These are phyloP conservation scores for Chaetoceros tenuissimus DNA, from an alignment of 108 stramenopile genomes.

Conservation along the genomic window DNA sequence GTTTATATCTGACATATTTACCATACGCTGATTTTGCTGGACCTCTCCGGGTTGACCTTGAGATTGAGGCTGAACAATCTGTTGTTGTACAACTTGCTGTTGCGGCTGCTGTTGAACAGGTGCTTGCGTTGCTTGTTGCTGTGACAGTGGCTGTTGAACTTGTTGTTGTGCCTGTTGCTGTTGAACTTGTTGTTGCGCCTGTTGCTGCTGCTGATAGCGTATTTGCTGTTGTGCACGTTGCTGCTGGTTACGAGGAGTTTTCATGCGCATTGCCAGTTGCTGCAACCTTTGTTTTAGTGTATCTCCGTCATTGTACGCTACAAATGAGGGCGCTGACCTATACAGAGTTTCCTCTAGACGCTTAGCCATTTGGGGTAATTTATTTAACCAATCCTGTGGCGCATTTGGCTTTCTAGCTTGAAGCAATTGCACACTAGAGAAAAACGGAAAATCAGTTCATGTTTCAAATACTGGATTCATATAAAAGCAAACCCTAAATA, in stretches of 20 bases:
- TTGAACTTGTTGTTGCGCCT: slow-evolving; percentile 13
- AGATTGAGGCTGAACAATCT: slow-evolving; percentile 29
- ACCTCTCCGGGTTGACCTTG: slow-evolving; percentile 29
- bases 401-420: slow-evolving; percentile 91
- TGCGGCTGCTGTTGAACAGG: slow-evolving; percentile 11
- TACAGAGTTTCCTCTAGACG: slow-evolving; percentile 91
- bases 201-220: slow-evolving; percentile 20
- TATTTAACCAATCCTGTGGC: slow-evolving; percentile 91
- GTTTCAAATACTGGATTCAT: neutral
- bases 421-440: slow-evolving; percentile 76
- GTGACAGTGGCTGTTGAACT: neutral
- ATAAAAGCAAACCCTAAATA: slow-evolving; percentile 8
- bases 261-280: slow-evolving; percentile 88
- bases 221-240: slow-evolving; percentile 17
- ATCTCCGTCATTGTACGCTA: slow-evolving; percentile 81
- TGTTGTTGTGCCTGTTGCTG: slow-evolving; percentile 31
- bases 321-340: slow-evolving; percentile 79
- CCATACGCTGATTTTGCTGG: slow-evolving; percentile 41
- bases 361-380: slow-evolving; percentile 95
- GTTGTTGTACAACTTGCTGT: slow-evolving; percentile 21
- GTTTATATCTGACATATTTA: slow-evolving; percentile 76
- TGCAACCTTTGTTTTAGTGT: slow-evolving; percentile 93
- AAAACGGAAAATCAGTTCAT: slow-evolving; percentile 1
- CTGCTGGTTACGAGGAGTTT: slow-evolving; percentile 65
- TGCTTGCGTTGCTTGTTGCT: slow-evolving; percentile 15